Conservation (phyloP, 164 flowering plant species). For the Aristolochia californica region DNA sequence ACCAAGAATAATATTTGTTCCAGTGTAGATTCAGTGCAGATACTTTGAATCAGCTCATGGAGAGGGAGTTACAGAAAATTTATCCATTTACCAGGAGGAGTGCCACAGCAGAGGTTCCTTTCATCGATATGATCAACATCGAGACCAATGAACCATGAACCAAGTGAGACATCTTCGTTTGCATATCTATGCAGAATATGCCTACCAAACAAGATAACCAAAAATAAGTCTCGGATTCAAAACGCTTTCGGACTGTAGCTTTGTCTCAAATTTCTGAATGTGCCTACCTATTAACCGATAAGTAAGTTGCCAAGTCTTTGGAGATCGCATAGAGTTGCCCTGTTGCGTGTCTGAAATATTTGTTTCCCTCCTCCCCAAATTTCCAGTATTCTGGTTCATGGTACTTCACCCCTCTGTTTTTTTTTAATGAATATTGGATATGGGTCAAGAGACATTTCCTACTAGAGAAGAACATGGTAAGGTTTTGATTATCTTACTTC, state of each 20-base stretch:
- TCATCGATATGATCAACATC: constrained; percentile 89
- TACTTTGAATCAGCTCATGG: background rate
- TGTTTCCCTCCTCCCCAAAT: constrained; percentile 95
- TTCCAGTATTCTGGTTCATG: constrained; percentile 98
- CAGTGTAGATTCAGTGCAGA: background rate
- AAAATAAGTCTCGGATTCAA: background rate
- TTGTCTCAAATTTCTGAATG: background rate
- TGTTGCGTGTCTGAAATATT: constrained; percentile 91
- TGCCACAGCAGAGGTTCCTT: constrained; percentile 80
- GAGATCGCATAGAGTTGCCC: constrained; percentile 92
- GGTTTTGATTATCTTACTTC: constrained; percentile 37
- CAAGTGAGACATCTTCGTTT: constrained; percentile 88
- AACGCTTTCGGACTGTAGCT: background rate
- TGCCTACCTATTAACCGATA: constrained; percentile 63
- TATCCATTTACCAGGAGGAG: constrained; percentile 54
- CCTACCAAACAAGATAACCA: constrained; percentile 23
- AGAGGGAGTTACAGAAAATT: too few species aligned
- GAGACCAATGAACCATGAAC: constrained; percentile 92
- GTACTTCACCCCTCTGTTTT: constrained; percentile 80
- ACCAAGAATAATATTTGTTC: background rate
- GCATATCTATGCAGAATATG: constrained; percentile 76
- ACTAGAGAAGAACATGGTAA: background rate
- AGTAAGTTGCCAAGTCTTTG: constrained; percentile 86
- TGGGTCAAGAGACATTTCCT: background rate
- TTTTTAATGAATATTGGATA: background rate